Base-by-base conservation (phyloP, 495 filamentous ascomycete species). In the Aspergillus nanangensis region DNA sequence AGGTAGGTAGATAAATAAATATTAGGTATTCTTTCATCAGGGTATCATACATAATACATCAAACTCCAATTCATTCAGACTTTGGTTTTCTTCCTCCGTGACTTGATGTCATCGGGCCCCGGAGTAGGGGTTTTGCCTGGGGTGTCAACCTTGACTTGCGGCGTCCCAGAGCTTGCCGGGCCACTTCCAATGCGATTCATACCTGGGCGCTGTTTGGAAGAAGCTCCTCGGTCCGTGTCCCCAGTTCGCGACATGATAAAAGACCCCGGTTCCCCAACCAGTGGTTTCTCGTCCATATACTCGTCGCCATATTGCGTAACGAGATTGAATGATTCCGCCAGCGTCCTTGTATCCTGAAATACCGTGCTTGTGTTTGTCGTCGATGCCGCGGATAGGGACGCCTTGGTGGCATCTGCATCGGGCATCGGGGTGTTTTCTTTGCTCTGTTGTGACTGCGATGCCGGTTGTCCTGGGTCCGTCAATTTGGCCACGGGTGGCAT, bases 231-330 rank as follows among this genome's bases (percentile, higher is more conserved):
- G 11, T 50, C 50, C 11, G 56, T 48, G 21, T 71, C 67, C 3
- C 60, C 66, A 3, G 57, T 44, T 33, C 68, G 82, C 9, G 80
- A 80, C 39, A 94, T 72, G 43, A 86, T 83, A 66, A 95, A 95
- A n/a, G 82, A 80, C 17, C 91, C 90, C 0, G 91, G 91, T 54
- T 87, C 83, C 36, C 91, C 91, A 1, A 85, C 80, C 38, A 95
- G 78, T 2, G 90, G 89, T 52, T 84, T 93, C 61, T 95, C 90
- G 63, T 98, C 90, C 81, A 93, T 90, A 63, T 80, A 95, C 42
- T 97, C 91, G 38, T 84, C 79, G 19, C 78, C 80, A 45, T 81
- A 83, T 27, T 75, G 74, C 13, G 82, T 62, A 37, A 83, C 70
- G 20, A 93, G 70, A 41, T 71, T 69, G 38, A 89, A 79, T 0